Evolutionary conservation across 768 basidiomycete species (phyloP).

Genomic region (Rhodotorula sphaerocarpa): DNA sequence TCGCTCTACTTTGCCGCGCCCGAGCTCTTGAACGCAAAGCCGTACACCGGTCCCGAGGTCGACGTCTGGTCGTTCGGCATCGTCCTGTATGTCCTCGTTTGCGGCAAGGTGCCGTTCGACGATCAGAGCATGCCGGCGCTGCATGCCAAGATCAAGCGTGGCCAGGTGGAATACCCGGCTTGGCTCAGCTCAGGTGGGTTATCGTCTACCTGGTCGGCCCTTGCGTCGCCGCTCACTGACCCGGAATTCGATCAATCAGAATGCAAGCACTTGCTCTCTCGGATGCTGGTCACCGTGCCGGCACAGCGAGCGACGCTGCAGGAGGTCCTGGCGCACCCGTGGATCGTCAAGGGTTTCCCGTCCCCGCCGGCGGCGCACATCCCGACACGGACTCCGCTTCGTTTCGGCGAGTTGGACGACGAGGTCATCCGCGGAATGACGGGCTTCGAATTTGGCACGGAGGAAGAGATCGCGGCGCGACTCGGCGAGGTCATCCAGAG

Average conservation of each 20-base stretch:
- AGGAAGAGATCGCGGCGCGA: conserved; percentile 71
- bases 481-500: conserved; percentile 65
- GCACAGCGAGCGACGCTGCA: conserved; percentile 65
- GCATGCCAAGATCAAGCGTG: conserved; percentile 97
- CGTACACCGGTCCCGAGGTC: conserved; percentile 95
- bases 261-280: conserved; percentile 83
- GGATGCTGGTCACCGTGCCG: conserved; percentile 97
- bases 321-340: conserved; percentile 79
- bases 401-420: conserved; percentile 76
- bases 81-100: conserved; percentile 92
- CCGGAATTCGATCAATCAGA: conserved; percentile 55
- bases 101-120: conserved; percentile 97
- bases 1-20: conserved; percentile 98
- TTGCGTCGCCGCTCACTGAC: background rate
- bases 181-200: conserved; percentile 84
- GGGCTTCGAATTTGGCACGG: conserved; percentile 90
- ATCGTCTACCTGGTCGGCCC: background rate
- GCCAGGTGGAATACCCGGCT: conserved; percentile 89
- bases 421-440: conserved; percentile 83
- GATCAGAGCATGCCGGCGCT: conserved; percentile 99
- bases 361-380: conserved; percentile 76
- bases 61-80: conserved; percentile 99
- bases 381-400: conserved; percentile 78
- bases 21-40: conserved; percentile 89
- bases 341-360: conserved; percentile 83